Conservation (phyloP, 352 stramenopile species). For the Globisporangium solare region DNA sequence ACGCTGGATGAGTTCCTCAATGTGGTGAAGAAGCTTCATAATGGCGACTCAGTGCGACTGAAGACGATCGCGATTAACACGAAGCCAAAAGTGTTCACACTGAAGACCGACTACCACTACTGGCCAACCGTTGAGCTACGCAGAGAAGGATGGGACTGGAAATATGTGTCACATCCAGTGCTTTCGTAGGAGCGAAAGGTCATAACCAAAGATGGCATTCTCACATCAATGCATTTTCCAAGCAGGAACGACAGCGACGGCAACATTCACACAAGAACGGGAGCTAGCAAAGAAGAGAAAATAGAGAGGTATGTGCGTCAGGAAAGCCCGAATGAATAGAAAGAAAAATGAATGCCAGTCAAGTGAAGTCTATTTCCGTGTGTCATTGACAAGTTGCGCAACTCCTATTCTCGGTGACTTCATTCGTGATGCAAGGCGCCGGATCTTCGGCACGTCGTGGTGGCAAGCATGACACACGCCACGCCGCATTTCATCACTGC, state of each 20-base stretch:
- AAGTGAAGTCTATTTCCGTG: too few species aligned
- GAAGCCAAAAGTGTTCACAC: conserved; percentile 86
- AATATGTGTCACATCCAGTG: conserved; percentile 53
- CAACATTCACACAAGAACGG: not conserved
- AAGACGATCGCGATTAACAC: conserved; percentile 90
- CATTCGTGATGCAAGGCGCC: not conserved
- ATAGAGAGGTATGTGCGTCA: not conserved
- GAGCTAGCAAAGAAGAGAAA: not conserved
- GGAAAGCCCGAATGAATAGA: not conserved
- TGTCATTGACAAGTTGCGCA: not conserved
- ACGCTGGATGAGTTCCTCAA: conserved; percentile 84
- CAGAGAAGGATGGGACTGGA: conserved; percentile 61
- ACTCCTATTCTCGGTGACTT: not conserved
- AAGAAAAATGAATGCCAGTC: not conserved
- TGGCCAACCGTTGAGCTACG: conserved; percentile 86
- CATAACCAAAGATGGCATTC: too few species aligned
- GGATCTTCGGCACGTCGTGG: too few species aligned
- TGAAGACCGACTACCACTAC: conserved; percentile 91
- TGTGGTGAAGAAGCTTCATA: conserved; percentile 75
- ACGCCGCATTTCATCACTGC: not conserved
- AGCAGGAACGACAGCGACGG: too few species aligned
- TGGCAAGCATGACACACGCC: too few species aligned
- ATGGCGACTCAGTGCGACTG: conserved; percentile 81
- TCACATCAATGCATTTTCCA: too few species aligned
- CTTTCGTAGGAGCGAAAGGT: conserved; percentile 2